Evolutionary conservation across 768 basidiomycete species (phyloP).

Genomic region (Xanthoconium stramineum): DNA sequence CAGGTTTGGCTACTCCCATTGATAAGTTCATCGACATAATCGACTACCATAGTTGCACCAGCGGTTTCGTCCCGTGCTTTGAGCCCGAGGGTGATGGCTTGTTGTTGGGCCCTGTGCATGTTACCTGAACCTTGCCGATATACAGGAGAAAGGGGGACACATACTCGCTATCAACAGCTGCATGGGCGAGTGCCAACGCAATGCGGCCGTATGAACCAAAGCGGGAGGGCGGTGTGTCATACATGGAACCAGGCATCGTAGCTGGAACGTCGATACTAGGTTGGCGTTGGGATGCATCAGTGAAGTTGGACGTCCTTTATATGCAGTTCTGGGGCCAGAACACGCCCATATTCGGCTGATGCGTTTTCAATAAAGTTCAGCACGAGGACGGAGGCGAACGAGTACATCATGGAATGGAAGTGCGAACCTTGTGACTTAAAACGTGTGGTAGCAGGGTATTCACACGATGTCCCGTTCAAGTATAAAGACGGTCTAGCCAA

Average conservation of each 20-base stretch:
- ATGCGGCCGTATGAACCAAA: neutral
- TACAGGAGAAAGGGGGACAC: neutral
- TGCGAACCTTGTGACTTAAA: no score
- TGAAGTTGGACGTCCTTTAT: neutral
- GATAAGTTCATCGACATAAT: no score
- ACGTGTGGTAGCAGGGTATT: no score
- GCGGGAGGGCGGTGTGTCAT: neutral
- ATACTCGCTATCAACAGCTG: neutral
- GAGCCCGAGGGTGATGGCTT: neutral
- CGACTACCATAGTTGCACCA: no score
- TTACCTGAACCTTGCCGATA: neutral
- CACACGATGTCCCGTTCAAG: no score
- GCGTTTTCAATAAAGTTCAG: no score
- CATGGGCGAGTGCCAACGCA: neutral
- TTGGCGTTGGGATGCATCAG: neutral
- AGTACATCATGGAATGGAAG: no score
- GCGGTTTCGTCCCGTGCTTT: no score
- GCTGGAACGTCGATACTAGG: neutral
- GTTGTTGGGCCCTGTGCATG: neutral
- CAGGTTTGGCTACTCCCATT: no score
- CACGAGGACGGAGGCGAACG: neutral
- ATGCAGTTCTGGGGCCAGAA: neutral
- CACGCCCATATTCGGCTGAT: no score
- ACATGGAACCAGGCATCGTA: neutral
- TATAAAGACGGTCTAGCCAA: no score